Evolutionary conservation across 2,329 filamentous ascomycete genomes (phyloP).

Genomic region (Diplocarpon rosae): DNA sequence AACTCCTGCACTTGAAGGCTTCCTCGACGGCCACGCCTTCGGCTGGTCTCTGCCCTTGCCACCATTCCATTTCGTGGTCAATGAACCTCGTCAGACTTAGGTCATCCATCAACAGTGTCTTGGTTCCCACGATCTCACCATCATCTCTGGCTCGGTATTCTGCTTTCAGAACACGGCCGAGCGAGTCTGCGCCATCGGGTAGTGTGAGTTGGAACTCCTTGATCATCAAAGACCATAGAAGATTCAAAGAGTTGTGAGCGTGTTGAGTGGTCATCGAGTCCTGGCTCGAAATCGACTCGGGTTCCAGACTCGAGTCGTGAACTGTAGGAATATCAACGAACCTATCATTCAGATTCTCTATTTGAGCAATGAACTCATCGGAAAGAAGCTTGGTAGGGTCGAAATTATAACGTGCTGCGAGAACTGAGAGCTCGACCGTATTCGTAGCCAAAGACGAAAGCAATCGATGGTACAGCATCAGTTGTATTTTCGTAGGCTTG

Average conservation of each 20-base stretch:
- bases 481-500: conserved; percentile 70
- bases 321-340: conserved; percentile 39
- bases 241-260: conserved; percentile 45
- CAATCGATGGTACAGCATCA: conserved; percentile 82
- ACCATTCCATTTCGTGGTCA: conserved; percentile 67
- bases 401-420: conserved; percentile 64
- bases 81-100: conserved; percentile 55
- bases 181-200: conserved; percentile 39
- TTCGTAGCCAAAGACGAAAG: conserved; percentile 66
- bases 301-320: conserved; percentile 17
- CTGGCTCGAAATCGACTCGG: conserved; percentile 21
- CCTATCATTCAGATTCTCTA: conserved; percentile 57
- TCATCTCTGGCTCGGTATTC: conserved; percentile 39
- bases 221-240: conserved; percentile 54
- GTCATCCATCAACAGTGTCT: conserved; percentile 56
- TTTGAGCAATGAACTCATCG: conserved; percentile 66
- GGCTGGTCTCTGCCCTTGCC: conserved; percentile 64
- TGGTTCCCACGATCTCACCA: conserved; percentile 43
- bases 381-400: conserved; percentile 58
- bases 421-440: conserved; percentile 53
- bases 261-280: conserved; percentile 33
- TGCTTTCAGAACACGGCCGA: conserved; percentile 45
- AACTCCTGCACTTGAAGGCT: conserved; percentile 76
- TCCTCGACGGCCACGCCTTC: conserved; percentile 73
- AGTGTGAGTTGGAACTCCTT: conserved; percentile 39